phyloP scores from a whole-genome alignment of 23 red algal genomes.

The Gracilaria gracilis region DNA sequence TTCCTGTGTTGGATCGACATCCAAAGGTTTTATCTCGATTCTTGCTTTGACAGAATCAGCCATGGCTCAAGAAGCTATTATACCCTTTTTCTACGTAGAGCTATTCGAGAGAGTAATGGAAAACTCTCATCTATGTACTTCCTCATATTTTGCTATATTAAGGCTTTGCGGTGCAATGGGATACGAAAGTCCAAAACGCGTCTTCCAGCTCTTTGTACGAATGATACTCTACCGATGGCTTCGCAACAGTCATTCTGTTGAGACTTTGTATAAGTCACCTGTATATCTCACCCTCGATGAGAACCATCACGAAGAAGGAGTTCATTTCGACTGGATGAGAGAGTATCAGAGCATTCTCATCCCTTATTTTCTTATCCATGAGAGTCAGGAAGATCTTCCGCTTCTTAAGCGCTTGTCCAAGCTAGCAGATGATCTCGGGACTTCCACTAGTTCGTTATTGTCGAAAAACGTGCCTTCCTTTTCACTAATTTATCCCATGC shows the following conservation, averaged over 20 bases:
- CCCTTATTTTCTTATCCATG: conserved; percentile 52
- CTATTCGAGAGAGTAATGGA: conserved; percentile 22
- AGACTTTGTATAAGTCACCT: conserved; percentile 23
- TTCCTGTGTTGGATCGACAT: conserved; percentile 13
- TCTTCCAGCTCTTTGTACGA: conserved; percentile 50
- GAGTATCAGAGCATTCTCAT: conserved; percentile 37
- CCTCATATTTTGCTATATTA: conserved; percentile 32
- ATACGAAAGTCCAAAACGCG: conserved; percentile 34
- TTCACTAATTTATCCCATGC: conserved; percentile 64
- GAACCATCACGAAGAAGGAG: conserved; percentile 46
- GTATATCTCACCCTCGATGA: conserved; percentile 22
- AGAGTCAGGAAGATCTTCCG: neutral
- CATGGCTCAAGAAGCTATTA: conserved; percentile 5
- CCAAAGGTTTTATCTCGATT: conserved; percentile 43
- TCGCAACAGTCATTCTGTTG: neutral
- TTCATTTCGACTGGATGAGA: conserved; percentile 55
- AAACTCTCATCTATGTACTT: neutral
- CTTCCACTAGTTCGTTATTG: conserved; percentile 15
- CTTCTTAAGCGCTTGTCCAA: conserved; percentile 5
- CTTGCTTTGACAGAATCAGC: conserved; percentile 10
- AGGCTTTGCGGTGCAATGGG: conserved; percentile 24
- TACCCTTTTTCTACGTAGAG: conserved; percentile 43
- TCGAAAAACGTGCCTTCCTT: conserved; percentile 48
- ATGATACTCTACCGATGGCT: conserved; percentile 38
- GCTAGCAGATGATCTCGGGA: conserved; percentile 48